Base-by-base conservation (phyloP, 2,329 filamentous ascomycete species). In the Colletotrichum sp. region DNA sequence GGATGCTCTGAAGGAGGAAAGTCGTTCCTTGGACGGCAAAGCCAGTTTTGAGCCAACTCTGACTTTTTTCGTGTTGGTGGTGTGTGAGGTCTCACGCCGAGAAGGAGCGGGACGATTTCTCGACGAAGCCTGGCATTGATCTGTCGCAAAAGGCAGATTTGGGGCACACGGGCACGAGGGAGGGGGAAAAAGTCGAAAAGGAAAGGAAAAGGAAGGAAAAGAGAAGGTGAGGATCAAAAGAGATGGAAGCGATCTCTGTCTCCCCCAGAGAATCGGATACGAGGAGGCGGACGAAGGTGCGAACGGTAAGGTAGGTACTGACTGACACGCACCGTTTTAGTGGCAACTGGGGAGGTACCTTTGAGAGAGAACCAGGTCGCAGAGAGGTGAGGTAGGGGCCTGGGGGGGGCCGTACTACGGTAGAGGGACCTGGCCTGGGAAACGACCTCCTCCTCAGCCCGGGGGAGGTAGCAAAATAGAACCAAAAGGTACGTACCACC, bases 191-290 rank as follows among this genome's bases (percentile, higher is more conserved):
- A 64, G 28, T 56, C 32, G n/a, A 66, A 56, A 48, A 26, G 34
- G 70, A 18, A 64, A n/a, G 55, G 38, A 28, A 58, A 62, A 61
- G 52, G 67, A 55, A 58, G 34, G 58, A 38, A 24, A 60, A 55
- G 30, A 58, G 64, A 73, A 65, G 70, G 70, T 71, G 73, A 71
- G 69, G 62, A 61, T 36, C 72, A 71, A 62, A 72, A 64, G 71
- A 38, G 26, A 70, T 58, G 73, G 16, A 70, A 70, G 73, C 64
- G 70, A 76, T 73, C 70, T 69, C 70, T 52, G 64, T 73, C 65
- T 73, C 73, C 70, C 70, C 73, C 73, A 76, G 73, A 76, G 73
- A 76, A 73, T 76, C 34, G 73, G 70, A 76, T 76, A 73, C 70
- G 73, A 76, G 73, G 13, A 52, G 70, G 62, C 38, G 64, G 24